A percentile compares a stretch with the other conserved stretches of the same genome.
phyloP scores from a whole-genome alignment of 2,329 filamentous ascomycete genomes.

The Penicillium sp. region DNA sequence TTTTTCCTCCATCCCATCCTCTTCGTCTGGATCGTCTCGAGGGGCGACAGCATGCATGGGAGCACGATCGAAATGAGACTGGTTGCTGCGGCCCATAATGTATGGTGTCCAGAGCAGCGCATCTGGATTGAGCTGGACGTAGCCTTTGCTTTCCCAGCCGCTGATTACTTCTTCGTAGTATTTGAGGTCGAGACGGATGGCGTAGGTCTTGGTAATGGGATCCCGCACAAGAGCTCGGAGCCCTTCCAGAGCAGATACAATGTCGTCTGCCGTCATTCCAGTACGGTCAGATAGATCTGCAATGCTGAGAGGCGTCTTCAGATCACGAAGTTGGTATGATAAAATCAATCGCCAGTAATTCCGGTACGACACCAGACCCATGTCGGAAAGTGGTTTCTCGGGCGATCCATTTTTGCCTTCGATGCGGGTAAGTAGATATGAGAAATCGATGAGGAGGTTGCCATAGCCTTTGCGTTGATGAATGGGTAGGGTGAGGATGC shows the following conservation, averaged over 20 bases:
- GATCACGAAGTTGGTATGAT: constrained; percentile 75
- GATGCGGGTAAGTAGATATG: constrained; percentile 88
- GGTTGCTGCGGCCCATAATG: constrained; percentile 85
- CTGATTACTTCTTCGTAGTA: constrained; percentile 86
- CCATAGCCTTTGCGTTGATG: constrained; percentile 97
- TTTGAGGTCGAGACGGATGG: constrained; percentile 77
- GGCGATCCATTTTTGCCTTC: constrained; percentile 94
- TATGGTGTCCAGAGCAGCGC: constrained; percentile 93
- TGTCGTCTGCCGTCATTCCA: constrained; percentile 93
- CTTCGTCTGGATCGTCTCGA: constrained; percentile 61
- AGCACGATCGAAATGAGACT: constrained; percentile 78
- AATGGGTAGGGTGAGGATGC: constrained; percentile 91
- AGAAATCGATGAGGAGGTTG: constrained; percentile 95
- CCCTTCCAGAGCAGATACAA: constrained; percentile 88
- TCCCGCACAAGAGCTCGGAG: constrained; percentile 86
- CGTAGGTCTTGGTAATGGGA: constrained; percentile 83
- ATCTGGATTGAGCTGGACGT: constrained; percentile 77
- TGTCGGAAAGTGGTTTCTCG: constrained; percentile 95
- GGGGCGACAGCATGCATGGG: constrained; percentile 85
- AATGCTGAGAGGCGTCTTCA: constrained; percentile 57
- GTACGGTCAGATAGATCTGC: constrained; percentile 71
- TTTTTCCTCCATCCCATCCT: constrained; percentile 27
- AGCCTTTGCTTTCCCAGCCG: constrained; percentile 85
- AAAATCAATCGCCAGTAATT: constrained; percentile 94
- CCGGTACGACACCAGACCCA: constrained; percentile 94